These are phyloP conservation scores for Sporothrix sp. DNA, from an alignment of 2,329 filamentous ascomycete species.

Conservation along the genomic window DNA sequence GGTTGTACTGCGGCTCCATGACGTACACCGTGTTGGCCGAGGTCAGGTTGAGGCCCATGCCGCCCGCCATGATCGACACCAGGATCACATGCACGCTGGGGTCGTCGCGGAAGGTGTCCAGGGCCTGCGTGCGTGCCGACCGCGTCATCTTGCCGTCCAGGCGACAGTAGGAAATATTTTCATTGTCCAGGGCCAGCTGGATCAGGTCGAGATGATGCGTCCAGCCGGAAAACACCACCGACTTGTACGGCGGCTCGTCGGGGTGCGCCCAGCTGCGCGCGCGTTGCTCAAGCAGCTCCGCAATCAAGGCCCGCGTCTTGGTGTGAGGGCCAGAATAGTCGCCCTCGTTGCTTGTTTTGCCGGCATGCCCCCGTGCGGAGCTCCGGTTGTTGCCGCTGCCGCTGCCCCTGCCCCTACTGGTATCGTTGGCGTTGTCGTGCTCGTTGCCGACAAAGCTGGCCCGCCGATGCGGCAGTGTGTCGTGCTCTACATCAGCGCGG, in stretches of 20 bases:
- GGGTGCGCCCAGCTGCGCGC: conserved; percentile 51
- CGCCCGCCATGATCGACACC: conserved; percentile 85
- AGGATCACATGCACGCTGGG: conserved; percentile 66
- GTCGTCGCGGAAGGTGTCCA: conserved; percentile 70
- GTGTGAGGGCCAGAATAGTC: conserved; percentile 80
- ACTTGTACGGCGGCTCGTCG: conserved; percentile 70
- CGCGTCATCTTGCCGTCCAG: conserved; percentile 86
- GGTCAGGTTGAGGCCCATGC: conserved; percentile 84
- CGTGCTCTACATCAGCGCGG: conserved; percentile 47
- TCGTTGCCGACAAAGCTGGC: background rate
- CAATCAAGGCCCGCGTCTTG: conserved; percentile 74
- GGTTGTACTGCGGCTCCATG: conserved; percentile 98
- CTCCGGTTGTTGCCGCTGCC: background rate
- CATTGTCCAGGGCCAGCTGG: conserved; percentile 62
- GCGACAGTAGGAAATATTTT: conserved; percentile 61
- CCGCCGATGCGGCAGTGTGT: conserved; percentile 36
- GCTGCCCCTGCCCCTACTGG: background rate
- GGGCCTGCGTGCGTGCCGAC: conserved; percentile 59
- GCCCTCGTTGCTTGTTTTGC: conserved; percentile 47
- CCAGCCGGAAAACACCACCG: conserved; percentile 94
- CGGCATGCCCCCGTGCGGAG: conserved; percentile 1
- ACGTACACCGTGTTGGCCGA: conserved; percentile 80
- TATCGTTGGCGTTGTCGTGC: background rate
- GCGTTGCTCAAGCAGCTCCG: conserved; percentile 59
- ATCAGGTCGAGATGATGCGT: conserved; percentile 91